These are phyloP conservation scores for Cylindrotheca closterium DNA, from an alignment of 108 stramenopile species.

Conservation along the genomic window DNA sequence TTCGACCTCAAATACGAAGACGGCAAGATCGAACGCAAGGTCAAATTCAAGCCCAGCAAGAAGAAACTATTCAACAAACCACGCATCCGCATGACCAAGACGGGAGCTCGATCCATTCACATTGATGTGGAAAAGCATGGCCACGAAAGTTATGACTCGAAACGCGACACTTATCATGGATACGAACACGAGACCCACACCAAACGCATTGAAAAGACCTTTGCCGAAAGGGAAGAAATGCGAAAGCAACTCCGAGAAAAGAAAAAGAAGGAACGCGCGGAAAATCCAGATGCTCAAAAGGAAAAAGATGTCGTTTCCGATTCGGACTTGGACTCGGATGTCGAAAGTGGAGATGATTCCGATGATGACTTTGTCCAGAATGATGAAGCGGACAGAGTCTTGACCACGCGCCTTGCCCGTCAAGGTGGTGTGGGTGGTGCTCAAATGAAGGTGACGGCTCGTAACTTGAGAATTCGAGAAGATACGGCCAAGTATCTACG, in stretches of 20 bases:
- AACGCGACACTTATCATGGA: slow-evolving; percentile 91
- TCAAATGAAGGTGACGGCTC: slow-evolving; percentile 97
- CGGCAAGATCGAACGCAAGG: slow-evolving; percentile 68
- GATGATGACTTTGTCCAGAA: slow-evolving; percentile 80
- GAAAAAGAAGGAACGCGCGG: slow-evolving; percentile 3
- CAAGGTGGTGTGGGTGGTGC: slow-evolving; percentile 98
- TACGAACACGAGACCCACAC: slow-evolving; percentile 74
- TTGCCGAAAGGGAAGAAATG: slow-evolving; percentile 65
- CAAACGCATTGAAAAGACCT: slow-evolving; percentile 53
- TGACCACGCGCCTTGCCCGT: slow-evolving; percentile 91
- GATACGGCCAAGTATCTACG: slow-evolving; percentile 99
- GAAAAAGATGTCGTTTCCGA: slow-evolving; percentile 30
- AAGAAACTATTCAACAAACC: slow-evolving; percentile 56
- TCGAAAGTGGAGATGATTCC: slow-evolving; percentile 76
- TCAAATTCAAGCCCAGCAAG: slow-evolving; percentile 49
- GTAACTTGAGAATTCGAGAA: slow-evolving; percentile 98
- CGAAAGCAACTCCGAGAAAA: slow-evolving; percentile 54
- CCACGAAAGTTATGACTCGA: slow-evolving; percentile 86
- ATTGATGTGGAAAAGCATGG: slow-evolving; percentile 51
- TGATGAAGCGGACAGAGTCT: slow-evolving; percentile 83
- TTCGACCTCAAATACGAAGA: slow-evolving; percentile 84
- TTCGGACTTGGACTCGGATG: slow-evolving; percentile 86
- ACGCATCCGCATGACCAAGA: slow-evolving; percentile 89
- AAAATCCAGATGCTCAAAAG: neutral
- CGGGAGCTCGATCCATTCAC: slow-evolving; percentile 48